Evolutionary conservation across 169 alveolate species (phyloP), one percentile per base, ranked within the genome.

Genomic region (Eimeria tenella): DNA sequence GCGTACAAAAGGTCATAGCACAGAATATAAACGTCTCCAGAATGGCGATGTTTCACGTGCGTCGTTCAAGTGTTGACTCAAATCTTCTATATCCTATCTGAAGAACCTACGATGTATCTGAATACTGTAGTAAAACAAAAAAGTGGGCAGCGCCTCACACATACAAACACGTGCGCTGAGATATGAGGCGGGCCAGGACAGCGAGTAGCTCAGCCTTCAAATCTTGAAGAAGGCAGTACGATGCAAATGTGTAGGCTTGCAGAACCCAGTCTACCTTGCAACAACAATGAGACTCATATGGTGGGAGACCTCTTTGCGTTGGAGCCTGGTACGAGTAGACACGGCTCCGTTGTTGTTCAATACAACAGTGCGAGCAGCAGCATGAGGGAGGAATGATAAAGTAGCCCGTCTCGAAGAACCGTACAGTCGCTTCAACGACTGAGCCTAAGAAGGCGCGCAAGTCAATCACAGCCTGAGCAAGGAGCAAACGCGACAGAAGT

Each of bases 231-330:
- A 83, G 62, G 79, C 79, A 83, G n/a, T 83, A 83, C 17, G 91
- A 58, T 23, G 91, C 91, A 42, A 83, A 83, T 5, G 91, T 62
- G 91, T 83, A 83, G 49, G 91, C 91, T 60, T 83, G 91, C 77
- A 83, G 50, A 70, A 83, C 91, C 91, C 91, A 83, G 50, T 83
- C 91, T 31, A 83, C 91, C 68, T 19, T 56, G 91, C 91, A 83
- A 60, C 91, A 83, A 62, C 91, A 83, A 8, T 13, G 91, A 10
- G 79, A 56, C 91, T 83, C 91, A 42, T 83, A 42, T 0, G 91
- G 77, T 42, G 79, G 91, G n/a, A 83, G 74, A 25, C 91, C 77
- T 7, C 79, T 83, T 25, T 62, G 56, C 73, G 50, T 65, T 8
- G 79, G 79, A 56, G 62, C 58, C n/a, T 60, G 77, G 58, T 5